A percentile compares a stretch with the other conserved stretches of the same genome.
Conservation (phyloP, 2,329 filamentous ascomycete genomes). For the Pseudogymnoascus sp. region DNA sequence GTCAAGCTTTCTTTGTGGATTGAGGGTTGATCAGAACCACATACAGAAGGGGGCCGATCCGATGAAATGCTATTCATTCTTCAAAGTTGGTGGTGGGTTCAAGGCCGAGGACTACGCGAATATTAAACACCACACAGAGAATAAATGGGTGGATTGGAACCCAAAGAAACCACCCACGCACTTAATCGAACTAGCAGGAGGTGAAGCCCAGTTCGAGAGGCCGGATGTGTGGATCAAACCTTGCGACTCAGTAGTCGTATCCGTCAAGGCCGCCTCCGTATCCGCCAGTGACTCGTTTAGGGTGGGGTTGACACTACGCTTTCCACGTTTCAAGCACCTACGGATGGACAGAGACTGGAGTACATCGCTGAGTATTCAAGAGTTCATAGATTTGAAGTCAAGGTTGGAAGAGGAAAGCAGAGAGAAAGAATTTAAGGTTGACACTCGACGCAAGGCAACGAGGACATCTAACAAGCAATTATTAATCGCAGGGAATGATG, state of each 20-base stretch:
- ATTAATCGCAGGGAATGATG: conserved; percentile 63
- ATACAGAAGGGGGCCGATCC: conserved; percentile 47
- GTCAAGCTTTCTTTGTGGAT: conserved; percentile 83
- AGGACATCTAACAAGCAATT: conserved; percentile 57
- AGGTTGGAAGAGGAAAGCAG: conserved; percentile 63
- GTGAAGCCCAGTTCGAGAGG: conserved; percentile 62
- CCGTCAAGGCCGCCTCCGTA: conserved; percentile 80
- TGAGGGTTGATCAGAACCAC: conserved; percentile 66
- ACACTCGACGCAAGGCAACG: conserved; percentile 48
- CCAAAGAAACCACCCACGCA: conserved; percentile 64
- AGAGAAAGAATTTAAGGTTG: conserved; percentile 71
- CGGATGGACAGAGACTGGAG: conserved; percentile 81
- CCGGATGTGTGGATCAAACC: conserved; percentile 94
- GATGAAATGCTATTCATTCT: conserved; percentile 87
- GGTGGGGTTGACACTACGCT: conserved; percentile 70
- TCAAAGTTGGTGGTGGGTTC: conserved; percentile 95
- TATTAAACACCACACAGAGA: conserved; percentile 76
- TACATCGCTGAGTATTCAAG: conserved; percentile 66
- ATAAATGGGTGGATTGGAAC: conserved; percentile 89
- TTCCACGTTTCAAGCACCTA: conserved; percentile 79
- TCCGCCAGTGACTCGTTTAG: conserved; percentile 71
- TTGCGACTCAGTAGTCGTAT: conserved; percentile 76
- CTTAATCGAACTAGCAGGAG: conserved; percentile 75
- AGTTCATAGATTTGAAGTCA: conserved; percentile 65
- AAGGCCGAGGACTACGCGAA: conserved; percentile 75